Evolutionary conservation across 768 basidiomycete species (phyloP), one percentile per base, ranked within the genome.

Genomic region (Agaricus bisporus): DNA sequence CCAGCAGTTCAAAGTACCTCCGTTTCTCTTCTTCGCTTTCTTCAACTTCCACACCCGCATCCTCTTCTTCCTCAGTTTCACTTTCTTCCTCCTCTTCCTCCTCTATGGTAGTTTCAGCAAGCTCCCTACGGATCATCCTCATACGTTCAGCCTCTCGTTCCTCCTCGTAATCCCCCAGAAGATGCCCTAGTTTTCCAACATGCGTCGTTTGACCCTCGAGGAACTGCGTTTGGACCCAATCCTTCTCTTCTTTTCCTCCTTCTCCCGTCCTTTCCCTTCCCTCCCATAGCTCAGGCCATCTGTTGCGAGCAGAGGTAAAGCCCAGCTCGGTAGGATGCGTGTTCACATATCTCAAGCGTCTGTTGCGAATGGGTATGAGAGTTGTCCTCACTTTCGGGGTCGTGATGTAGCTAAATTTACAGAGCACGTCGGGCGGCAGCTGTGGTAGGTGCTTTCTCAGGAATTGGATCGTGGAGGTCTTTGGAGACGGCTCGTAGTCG

Each of bases 161-260:
- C 60, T 88, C 89, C 60, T 91, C 89, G 61, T 88, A 91, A 5
- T 74, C 81, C 3, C 79, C 82, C 8, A 93, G 68, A 8, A 93
- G 69, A 5, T 63, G 64, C 1, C 81, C 89, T 15, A 91, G 66
- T 58, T 86, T 88, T 36, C 88, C 88, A 10, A 91, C 78, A 56
- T 83, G 79, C 58, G 80, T 78, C 29, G 63, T 67, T 2, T 69
- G 69, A 1, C 82, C 86, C 28, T 70, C 67, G 52, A 91, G 61
- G 64, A 92, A 91, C 17, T 74, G 70, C 15, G 66, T 73, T 49
- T 80, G 71, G 4, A 71, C 88, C 90, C 90, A 93, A 36, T 72
- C 71, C 58, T 72, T 77, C 66, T 93, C 90, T 12, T 90, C 89
- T 38, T 69, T 68, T 0, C 71, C 83, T 56, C 82, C 80, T 59